Evolutionary conservation across 805 yeast species (phyloP), one percentile per base, ranked within the genome.

Genomic region (Kazachstania kunashirensis): DNA sequence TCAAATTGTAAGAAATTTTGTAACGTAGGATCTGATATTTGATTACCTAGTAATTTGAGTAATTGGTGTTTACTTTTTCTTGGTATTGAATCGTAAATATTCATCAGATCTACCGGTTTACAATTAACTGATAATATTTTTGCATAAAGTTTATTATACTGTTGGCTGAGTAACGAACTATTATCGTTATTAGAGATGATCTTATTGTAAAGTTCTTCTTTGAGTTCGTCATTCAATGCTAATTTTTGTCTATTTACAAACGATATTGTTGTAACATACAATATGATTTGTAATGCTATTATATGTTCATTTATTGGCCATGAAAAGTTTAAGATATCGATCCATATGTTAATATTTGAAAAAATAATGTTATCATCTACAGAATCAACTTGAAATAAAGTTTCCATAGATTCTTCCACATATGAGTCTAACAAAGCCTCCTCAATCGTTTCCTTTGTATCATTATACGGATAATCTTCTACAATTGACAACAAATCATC

Each of bases 1-100:
- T 55, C 55, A 31, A 63, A 52, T 16, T 46, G 52, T 31, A 63
- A 38, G 33, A 46, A 53, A 10, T 51, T 49, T 36, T 48, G 54
- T 4, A 48, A 40, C n/a, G 35, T 17, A 9, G 45, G 43, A 32
- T 53, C 52, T 2, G 46, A 39, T 13, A 48, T 23, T 18, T 44
- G 40, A 5, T 38, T 42, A 8, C 47, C 43, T 13, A 55, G 23
- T 2, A 39, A 21, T 14, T 46, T 40, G 9, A 54, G 29, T 20
- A 50, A 34, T 18, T 41, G 27, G 9, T 27, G 32, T 23, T 42
- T 24, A 16, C 20, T 27, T 6, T 29, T 24, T 3, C 17, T 19
- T 7, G 39, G 32, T 20, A 48, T 41, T 21, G 38, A 25, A 6
- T 29, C n/a, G 27, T 48, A 53, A 4, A 54, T 36, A 9, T 32